These are phyloP conservation scores for Aegilops tauschii DNA, from an alignment of 176 grass and related monocot genomes.

Conservation along the genomic window DNA sequence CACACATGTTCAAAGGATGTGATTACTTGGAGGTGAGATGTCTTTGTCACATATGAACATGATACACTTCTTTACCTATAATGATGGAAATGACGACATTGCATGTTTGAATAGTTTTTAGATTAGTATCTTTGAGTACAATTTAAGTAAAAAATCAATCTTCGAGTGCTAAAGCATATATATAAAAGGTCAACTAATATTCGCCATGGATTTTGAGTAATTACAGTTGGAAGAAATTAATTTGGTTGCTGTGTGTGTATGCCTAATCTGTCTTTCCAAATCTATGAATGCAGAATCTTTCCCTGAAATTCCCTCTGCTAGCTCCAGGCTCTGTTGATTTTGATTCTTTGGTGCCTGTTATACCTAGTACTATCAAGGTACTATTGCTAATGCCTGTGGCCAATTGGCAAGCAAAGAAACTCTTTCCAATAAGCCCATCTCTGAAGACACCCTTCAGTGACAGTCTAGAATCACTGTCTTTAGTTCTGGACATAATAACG, in stretches of 20 bases:
- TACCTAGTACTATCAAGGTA: slow-evolving; percentile 65
- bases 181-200: neutral
- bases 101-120: neutral
- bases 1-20: slow-evolving; percentile 50
- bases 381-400: slow-evolving; percentile 69
- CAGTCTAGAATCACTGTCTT: slow-evolving; percentile 65
- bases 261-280: slow-evolving; percentile 7
- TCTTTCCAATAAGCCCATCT: slow-evolving; percentile 36
- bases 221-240: slow-evolving; percentile 21
- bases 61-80: neutral
- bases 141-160: neutral
- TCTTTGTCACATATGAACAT: slow-evolving; percentile 4
- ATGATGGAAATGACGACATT: neutral
- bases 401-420: slow-evolving; percentile 47
- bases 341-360: slow-evolving; percentile 21
- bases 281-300: slow-evolving; percentile 58
- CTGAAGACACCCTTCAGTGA: slow-evolving; percentile 27
- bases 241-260: neutral
- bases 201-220: neutral
- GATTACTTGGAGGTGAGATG: slow-evolving; percentile 68
- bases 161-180: neutral
- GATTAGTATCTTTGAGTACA: neutral
- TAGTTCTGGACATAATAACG: slow-evolving; percentile 74
- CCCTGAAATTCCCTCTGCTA: slow-evolving; percentile 63
- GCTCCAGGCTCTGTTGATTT: slow-evolving; percentile 36